Evolutionary conservation across 2,329 filamentous ascomycete genomes (phyloP).

Genomic region (Colletotrichum chlorophyti): DNA sequence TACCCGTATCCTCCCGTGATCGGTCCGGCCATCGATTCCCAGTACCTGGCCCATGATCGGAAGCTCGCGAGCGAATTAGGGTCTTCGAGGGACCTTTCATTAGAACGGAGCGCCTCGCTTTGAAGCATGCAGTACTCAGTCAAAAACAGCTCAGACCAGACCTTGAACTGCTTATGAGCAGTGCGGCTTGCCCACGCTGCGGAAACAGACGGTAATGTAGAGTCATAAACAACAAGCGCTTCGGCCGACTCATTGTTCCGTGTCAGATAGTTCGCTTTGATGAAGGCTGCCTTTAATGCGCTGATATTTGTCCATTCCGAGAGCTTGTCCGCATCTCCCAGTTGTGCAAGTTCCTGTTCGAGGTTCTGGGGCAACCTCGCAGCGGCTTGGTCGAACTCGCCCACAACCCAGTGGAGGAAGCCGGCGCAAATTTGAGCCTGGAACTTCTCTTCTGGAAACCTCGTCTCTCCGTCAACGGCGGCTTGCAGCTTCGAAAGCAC

Average conservation of each 20-base stretch:
- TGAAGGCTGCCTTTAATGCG: slow-evolving; percentile 78
- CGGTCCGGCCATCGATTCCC: slow-evolving; percentile 58
- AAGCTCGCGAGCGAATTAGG: slow-evolving; percentile 62
- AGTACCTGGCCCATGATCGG: slow-evolving; percentile 75
- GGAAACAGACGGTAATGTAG: slow-evolving; percentile 69
- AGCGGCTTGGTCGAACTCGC: slow-evolving; percentile 70
- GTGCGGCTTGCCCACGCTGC: slow-evolving; percentile 56
- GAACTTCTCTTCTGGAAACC: slow-evolving; percentile 65
- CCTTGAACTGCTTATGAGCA: slow-evolving; percentile 69
- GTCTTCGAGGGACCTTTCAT: slow-evolving; percentile 57
- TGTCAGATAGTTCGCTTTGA: slow-evolving; percentile 71
- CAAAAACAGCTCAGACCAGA: slow-evolving; percentile 81
- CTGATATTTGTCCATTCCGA: slow-evolving; percentile 85
- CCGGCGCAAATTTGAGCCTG: slow-evolving; percentile 85
- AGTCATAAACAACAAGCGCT: slow-evolving; percentile 71
- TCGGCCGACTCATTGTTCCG: slow-evolving; percentile 57
- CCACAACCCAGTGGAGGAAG: slow-evolving; percentile 82
- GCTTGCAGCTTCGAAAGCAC: slow-evolving; percentile 58
- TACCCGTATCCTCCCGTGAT: slow-evolving; percentile 63
- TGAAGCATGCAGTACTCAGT: slow-evolving; percentile 77
- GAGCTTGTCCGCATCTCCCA: slow-evolving; percentile 59
- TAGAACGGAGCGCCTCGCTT: slow-evolving; percentile 62
- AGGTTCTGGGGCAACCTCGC: slow-evolving; percentile 69
- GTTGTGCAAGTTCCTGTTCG: slow-evolving; percentile 57
- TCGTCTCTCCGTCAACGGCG: slow-evolving; percentile 65